These are phyloP conservation scores for Galerina sulciceps DNA, from an alignment of 768 basidiomycete species.

Conservation along the genomic window DNA sequence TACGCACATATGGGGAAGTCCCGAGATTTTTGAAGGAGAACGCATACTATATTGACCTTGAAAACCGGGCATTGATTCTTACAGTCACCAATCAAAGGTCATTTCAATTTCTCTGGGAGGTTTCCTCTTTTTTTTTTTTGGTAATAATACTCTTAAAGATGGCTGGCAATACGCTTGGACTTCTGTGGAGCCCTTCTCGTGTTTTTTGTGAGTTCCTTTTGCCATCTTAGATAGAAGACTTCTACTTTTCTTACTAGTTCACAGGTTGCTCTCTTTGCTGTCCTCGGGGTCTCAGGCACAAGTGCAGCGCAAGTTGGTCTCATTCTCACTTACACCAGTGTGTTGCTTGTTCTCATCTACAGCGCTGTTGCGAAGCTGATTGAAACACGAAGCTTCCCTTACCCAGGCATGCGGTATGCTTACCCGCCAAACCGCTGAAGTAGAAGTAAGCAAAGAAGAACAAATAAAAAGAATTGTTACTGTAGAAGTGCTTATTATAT, in stretches of 20 bases:
- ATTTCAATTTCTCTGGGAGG: not conserved
- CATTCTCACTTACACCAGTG: conserved; percentile 69
- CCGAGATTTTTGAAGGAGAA: conserved; percentile 68
- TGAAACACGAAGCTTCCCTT: conserved; percentile 41
- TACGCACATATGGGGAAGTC: conserved; percentile 73
- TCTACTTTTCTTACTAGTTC: not conserved
- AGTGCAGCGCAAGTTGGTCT: conserved; percentile 74
- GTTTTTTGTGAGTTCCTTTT: conserved; percentile 45
- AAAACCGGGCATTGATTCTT: conserved; percentile 72
- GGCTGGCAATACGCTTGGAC: conserved; percentile 76
- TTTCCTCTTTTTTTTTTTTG: not conserved
- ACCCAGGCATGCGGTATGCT: conserved; percentile 58
- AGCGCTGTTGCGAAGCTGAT: not conserved
- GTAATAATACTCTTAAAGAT: conserved; percentile 41
- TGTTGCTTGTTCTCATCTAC: not conserved
- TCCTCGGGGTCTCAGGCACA: conserved; percentile 56
- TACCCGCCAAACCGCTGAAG: conserved; percentile 66
- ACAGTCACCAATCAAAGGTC: conserved; percentile 71
- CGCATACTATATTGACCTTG: conserved; percentile 69
- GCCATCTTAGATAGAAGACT: not conserved
- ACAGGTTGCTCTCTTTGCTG: conserved; percentile 70
- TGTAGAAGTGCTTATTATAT: not conserved
- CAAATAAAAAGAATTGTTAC: not conserved
- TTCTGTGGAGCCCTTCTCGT: conserved; percentile 65
- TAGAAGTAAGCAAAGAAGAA: conserved; percentile 46